Base-by-base conservation (phyloP, 176 grass and related monocot species). In the Hsuehochloa calcarea region DNA sequence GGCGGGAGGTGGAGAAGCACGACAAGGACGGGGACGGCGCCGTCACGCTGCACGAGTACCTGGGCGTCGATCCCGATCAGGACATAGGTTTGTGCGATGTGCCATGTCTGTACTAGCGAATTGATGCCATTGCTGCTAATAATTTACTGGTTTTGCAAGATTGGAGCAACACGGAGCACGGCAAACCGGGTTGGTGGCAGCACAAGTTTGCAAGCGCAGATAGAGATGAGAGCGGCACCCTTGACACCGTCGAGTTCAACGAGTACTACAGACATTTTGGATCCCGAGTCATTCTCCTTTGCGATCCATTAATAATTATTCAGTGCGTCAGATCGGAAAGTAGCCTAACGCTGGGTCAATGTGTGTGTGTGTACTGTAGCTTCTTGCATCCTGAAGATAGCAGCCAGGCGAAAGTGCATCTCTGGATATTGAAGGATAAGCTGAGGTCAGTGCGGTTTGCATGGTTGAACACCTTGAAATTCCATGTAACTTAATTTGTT, bases 331-430 rank as follows among this genome's bases (percentile, higher is more conserved):
- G 47, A 1, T 50, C 47, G 13, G 14, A 50, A 16, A 3, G 4
- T 50, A 15, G 47, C 3, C 26, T 71, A 54, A 49, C 20, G 13
- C 58, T 50, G 39, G 29, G 46, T 20, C 15, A 3, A 41, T 22
- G 65, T 22, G 37, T n/a, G 1, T 22, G 65, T 22, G 37, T n/a
- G 1, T 25, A 3, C 52, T 60, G 11, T 44, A 90, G 89, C 23
- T 90, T 90, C 38, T 80, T 91, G 45, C 80, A 87, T 50, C 83
- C 87, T 23, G 87, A 86, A 80, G 83, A 92, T 27, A 86, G 74
- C 55, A 43, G 45, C 25, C 82, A 89, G 54, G 72, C 41, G 34
- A 68, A 79, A 52, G 34, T 84, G 52, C 67, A 25, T 8, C 45
- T 75, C 8, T 92, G 90, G 90, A 26, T 92, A 19, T 34, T 84